Base-by-base conservation (phyloP, 495 filamentous ascomycete genomes). In the Ascodesmis nigricans region DNA sequence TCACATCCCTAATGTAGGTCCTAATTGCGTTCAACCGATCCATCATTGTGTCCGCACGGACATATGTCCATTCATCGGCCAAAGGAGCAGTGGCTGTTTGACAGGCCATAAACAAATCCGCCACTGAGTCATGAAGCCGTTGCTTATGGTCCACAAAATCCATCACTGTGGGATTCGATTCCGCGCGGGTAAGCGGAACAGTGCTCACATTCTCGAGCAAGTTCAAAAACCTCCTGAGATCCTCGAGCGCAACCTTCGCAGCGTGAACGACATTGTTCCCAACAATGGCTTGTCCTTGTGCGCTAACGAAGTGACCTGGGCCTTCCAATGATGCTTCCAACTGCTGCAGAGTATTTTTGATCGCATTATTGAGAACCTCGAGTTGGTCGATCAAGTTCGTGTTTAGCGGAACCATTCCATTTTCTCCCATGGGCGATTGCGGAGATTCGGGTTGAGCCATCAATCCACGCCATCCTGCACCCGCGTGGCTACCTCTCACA, bases 71-170 rank as follows among this genome's bases (percentile, higher is more conserved):
- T 54, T 97, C 87, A 51, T 97, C 87, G 7, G 73, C 77, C 19
- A 97, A 59, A 21, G 90, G 84, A 9, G 79, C 77, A 7, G 83
- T 75, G 7, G 93, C 72, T 5, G 71, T 69, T 53, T 95, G 84
- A 51, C 81, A 91, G 36, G 73, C 69, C 13, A 92, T 50, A 8
- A 93, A 56, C 28, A 97, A 65, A 49, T 97, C 87, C 27, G 79
- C 80, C 39, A 91, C 75, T 14, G 77, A 73, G 56, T 95, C 87
- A 52, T 93, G 93, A 21, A 90, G 57, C 39, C 72, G 70, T 50
- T 97, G 87, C 57, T 93, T 95, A 45, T 87, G 80, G 19, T 70
- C 64, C 44, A 70, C 71, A 50, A 91, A 92, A 45, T 95, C 87
- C 20, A 75, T 65, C 18, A 95, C 56, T 49, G 87, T 79, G 0